Percentiles rank a stretch among this genome's conserved stretches.
Evolutionary conservation across 176 grass and related monocot species (phyloP).

Genomic region (Guadua angustifolia): DNA sequence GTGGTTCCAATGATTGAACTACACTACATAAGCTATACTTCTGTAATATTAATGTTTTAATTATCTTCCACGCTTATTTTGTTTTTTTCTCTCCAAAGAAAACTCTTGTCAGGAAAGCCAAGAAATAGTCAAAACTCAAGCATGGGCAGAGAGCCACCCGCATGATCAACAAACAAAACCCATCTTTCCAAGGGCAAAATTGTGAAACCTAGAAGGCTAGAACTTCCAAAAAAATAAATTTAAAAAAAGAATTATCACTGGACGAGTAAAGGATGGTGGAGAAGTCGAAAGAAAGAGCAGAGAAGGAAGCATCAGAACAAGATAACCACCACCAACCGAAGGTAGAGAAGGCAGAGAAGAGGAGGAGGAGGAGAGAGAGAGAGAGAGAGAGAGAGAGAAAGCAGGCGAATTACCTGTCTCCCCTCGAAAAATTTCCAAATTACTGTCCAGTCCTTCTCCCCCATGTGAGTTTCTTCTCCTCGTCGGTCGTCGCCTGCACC

Average conservation of each 20-base stretch:
- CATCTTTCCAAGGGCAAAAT: conserved; percentile 51
- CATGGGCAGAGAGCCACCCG: background rate
- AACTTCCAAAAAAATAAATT: background rate
- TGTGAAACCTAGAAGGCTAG: conserved; percentile 28
- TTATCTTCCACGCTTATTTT: background rate
- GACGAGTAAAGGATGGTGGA: conserved; percentile 41
- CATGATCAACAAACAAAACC: conserved; percentile 38
- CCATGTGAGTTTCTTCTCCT: conserved; percentile 47
- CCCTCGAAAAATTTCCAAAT: conserved; percentile 39
- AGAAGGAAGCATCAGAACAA: conserved; percentile 35
- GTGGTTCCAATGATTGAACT: background rate
- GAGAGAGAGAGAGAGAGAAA: background rate
- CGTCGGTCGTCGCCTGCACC: conserved; percentile 51
- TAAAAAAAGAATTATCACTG: conserved; percentile 35
- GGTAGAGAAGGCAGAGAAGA: background rate
- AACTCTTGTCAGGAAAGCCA: background rate
- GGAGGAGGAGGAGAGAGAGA: conserved; percentile 8
- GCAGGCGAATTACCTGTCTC: background rate
- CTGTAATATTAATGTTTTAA: background rate
- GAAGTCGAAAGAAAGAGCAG: conserved; percentile 45
- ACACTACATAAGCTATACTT: background rate
- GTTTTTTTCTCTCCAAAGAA: background rate
- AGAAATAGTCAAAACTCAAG: conserved; percentile 17
- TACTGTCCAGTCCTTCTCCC: conserved; percentile 46
- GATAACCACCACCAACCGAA: conserved; percentile 37